These are phyloP conservation scores for Talaromyces piceae DNA, from an alignment of 2,329 filamentous ascomycete species.

Conservation along the genomic window DNA sequence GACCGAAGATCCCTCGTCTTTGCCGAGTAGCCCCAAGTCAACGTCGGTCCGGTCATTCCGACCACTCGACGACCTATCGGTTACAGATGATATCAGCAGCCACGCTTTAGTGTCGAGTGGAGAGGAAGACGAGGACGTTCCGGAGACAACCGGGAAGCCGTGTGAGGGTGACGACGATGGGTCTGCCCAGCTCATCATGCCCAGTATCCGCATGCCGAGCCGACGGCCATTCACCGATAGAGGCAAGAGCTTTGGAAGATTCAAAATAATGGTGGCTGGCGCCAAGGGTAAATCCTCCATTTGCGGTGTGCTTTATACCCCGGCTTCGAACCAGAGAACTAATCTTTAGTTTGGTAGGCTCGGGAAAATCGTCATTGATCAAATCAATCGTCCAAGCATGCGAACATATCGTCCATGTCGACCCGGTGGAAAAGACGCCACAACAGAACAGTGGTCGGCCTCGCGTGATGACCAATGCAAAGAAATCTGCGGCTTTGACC, in stretches of 20 bases:
- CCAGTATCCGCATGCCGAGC: slow-evolving; percentile 83
- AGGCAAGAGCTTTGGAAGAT: slow-evolving; percentile 72
- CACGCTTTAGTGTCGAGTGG: slow-evolving; percentile 51
- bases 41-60: slow-evolving; percentile 51
- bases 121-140: slow-evolving; percentile 41
- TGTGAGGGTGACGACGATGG: slow-evolving; percentile 23
- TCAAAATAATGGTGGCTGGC: slow-evolving; percentile 85
- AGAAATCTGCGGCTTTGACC: slow-evolving; percentile 16
- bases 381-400: slow-evolving; percentile 79
- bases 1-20: slow-evolving; percentile 38
- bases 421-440: slow-evolving; percentile 43
- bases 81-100: slow-evolving; percentile 48
- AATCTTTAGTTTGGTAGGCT: slow-evolving; percentile 48
- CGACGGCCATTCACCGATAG: slow-evolving; percentile 83
- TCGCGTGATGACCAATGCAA: slow-evolving; percentile 5
- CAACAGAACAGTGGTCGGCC: neutral
- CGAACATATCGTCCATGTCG: slow-evolving; percentile 89
- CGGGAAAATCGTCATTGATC: slow-evolving; percentile 85
- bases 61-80: slow-evolving; percentile 51
- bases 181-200: slow-evolving; percentile 85
- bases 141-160: slow-evolving; percentile 19
- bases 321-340: neutral
- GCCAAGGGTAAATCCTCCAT: slow-evolving; percentile 52
- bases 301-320: neutral
- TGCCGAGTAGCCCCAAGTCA: slow-evolving; percentile 54